These are phyloP conservation scores for Macrotyloma uniflorum DNA, from an alignment of 306 rosid species.

Conservation along the genomic window DNA sequence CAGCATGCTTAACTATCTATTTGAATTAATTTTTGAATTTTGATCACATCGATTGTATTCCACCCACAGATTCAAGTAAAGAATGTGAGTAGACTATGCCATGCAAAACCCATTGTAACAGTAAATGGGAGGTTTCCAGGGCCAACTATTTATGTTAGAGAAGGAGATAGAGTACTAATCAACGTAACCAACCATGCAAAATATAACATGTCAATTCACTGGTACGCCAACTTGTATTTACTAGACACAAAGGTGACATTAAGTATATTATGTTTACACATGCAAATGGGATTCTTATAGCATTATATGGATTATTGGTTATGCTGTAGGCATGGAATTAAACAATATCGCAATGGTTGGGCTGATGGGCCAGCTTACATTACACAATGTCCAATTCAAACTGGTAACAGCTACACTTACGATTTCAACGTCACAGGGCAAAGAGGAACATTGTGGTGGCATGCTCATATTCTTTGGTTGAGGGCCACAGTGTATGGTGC, in stretches of 20 bases:
- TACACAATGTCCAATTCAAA: conserved; percentile 80
- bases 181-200: conserved; percentile 82
- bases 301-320: background rate
- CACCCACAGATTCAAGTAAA: conserved; percentile 70
- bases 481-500: conserved; percentile 91
- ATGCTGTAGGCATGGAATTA: conserved; percentile 69
- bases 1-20: background rate
- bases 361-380: conserved; percentile 87
- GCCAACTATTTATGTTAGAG: conserved; percentile 71
- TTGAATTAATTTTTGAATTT: conserved; percentile 1
- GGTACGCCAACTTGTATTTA: conserved; percentile 47
- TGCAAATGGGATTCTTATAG: conserved; percentile 11
- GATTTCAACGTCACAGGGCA: conserved; percentile 84
- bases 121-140: conserved; percentile 84
- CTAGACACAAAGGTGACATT: background rate
- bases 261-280: background rate
- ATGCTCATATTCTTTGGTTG: conserved; percentile 87
- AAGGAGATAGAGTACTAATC: conserved; percentile 74
- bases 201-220: conserved; percentile 82
- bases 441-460: conserved; percentile 91
- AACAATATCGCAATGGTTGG: conserved; percentile 84
- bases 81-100: conserved; percentile 84
- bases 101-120: conserved; percentile 84
- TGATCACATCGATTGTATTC: conserved; percentile 12
- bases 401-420: conserved; percentile 67